phyloP scores from a whole-genome alignment of 2,329 filamentous ascomycete genomes.

The Dryadomyces sulphureus region DNA sequence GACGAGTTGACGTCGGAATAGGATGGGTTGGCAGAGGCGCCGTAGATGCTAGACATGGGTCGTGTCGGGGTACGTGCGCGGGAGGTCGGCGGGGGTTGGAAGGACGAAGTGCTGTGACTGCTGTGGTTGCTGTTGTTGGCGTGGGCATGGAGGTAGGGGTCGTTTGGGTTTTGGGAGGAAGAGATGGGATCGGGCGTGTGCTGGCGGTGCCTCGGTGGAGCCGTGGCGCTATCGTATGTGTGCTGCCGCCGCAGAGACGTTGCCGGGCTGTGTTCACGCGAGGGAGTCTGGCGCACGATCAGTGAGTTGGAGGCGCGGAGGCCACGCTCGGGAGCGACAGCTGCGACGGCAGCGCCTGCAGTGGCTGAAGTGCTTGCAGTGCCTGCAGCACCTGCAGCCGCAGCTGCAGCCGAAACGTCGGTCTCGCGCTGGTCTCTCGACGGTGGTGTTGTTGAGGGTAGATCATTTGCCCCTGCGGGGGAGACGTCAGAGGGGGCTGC shows the following conservation, averaged over 20 bases:
- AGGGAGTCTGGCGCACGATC: background rate
- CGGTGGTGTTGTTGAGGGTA: background rate
- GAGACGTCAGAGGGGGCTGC: constrained; percentile 2
- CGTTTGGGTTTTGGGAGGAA: constrained; percentile 3
- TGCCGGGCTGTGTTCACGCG: constrained; percentile 7
- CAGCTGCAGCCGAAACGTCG: no score
- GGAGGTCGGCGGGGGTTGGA: constrained; percentile 7
- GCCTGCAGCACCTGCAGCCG: no score
- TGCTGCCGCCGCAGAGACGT: background rate
- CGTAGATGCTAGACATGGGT: constrained; percentile 19
- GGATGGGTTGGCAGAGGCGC: constrained; percentile 12
- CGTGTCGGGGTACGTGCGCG: constrained; percentile 12
- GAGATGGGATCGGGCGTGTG: constrained; percentile 3
- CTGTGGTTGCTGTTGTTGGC: no score
- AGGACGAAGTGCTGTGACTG: no score
- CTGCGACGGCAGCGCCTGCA: background rate
- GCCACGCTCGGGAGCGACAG: background rate
- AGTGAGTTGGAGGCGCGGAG: constrained; percentile 1
- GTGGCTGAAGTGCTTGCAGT: no score
- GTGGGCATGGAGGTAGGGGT: constrained; percentile 8
- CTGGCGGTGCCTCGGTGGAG: constrained; percentile 9
- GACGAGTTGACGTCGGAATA: constrained; percentile 18
- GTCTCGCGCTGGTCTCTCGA: no score
- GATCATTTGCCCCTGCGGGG: background rate
- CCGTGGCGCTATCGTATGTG: constrained; percentile 9